Evolutionary conservation across 2,329 filamentous ascomycete genomes (phyloP).

Genomic region (Penicillium palitans): DNA sequence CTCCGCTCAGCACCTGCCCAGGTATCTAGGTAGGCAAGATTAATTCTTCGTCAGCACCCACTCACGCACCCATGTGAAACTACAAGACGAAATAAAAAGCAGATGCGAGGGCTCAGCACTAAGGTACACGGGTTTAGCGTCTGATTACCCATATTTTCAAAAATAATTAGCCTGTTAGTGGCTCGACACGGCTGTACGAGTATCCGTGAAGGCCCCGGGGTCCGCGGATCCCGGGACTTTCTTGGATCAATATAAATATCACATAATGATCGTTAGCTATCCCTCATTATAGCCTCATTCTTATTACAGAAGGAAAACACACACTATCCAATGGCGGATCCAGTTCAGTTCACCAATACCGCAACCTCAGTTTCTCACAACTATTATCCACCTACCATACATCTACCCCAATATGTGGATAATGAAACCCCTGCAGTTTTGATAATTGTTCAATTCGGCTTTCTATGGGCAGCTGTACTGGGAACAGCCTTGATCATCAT

Average conservation of each 20-base stretch:
- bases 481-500: slow-evolving; percentile 53
- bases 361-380: slow-evolving; percentile 49
- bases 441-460: slow-evolving; percentile 59
- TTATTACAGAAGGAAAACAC: not conserved
- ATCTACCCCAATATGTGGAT: slow-evolving; percentile 59
- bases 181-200: too few relatives aligned
- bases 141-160: too few relatives aligned
- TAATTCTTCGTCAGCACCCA: too few relatives aligned
- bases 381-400: slow-evolving; percentile 64
- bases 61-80: too few relatives aligned
- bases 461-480: slow-evolving; percentile 57
- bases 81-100: too few relatives aligned
- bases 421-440: slow-evolving; percentile 60
- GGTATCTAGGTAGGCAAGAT: too few relatives aligned
- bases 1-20: too few relatives aligned
- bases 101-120: too few relatives aligned
- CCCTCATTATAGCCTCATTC: not conserved
- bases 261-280: not conserved
- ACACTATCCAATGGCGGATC: not conserved
- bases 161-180: too few relatives aligned
- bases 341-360: not conserved
- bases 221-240: not conserved
- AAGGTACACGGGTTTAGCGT: too few relatives aligned
- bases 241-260: not conserved
- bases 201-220: not conserved